Evolutionary conservation across 805 yeast species (phyloP).

Genomic region (Clavispora phyllophila): DNA sequence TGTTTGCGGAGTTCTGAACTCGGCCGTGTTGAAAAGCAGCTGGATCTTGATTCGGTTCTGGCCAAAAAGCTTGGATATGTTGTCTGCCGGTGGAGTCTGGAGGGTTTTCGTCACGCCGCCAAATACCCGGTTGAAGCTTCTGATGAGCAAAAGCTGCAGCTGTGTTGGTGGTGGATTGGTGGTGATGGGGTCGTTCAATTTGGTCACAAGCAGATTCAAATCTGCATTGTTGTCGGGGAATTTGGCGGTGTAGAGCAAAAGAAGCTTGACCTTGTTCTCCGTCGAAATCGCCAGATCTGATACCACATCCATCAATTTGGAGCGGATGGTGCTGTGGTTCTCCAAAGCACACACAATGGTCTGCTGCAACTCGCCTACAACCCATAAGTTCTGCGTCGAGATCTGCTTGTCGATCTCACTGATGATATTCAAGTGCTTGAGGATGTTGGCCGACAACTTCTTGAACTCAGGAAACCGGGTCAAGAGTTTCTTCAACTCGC

Average conservation of each 20-base stretch:
- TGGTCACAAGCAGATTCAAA: slow-evolving; percentile 19
- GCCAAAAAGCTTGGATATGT: slow-evolving; percentile 27
- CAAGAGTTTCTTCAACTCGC: slow-evolving; percentile 86
- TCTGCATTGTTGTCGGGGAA: slow-evolving; percentile 44
- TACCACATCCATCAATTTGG: slow-evolving; percentile 53
- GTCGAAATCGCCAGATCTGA: slow-evolving; percentile 39
- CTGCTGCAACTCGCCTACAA: slow-evolving; percentile 87
- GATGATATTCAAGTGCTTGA: slow-evolving; percentile 88
- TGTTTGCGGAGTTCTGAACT: slow-evolving; percentile 23
- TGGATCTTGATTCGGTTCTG: slow-evolving; percentile 28
- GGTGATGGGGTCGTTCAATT: slow-evolving; percentile 25
- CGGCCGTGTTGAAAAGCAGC: slow-evolving; percentile 24
- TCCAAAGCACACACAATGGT: slow-evolving; percentile 57
- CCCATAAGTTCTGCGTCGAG: slow-evolving; percentile 63
- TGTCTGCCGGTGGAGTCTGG: slow-evolving; percentile 5
- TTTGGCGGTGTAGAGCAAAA: slow-evolving; percentile 68
- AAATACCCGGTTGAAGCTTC: slow-evolving; percentile 19
- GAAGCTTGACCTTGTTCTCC: slow-evolving; percentile 62
- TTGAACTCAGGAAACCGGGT: slow-evolving; percentile 94
- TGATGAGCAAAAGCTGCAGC: slow-evolving; percentile 27
- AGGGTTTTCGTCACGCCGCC: slow-evolving; percentile 10
- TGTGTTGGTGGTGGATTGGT: slow-evolving; percentile 30
- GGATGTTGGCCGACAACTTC: slow-evolving; percentile 78
- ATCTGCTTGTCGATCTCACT: slow-evolving; percentile 80
- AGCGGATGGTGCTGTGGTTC: slow-evolving; percentile 35